Evolutionary conservation across 106 monocot genomes (phyloP).

Genomic region (Iris macrosiphon): DNA sequence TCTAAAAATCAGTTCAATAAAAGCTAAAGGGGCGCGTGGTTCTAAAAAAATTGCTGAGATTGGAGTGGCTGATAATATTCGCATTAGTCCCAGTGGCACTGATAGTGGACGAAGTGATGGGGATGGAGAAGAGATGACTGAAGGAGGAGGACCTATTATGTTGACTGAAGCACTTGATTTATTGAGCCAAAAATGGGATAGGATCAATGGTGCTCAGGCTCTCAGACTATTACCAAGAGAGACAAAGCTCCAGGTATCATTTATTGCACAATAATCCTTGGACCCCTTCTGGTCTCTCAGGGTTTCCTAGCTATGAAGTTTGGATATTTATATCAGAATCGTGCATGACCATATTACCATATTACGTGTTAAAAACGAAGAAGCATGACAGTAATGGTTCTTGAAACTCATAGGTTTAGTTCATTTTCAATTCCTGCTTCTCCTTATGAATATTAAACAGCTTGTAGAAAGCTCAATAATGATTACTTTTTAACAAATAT

Average conservation of each 20-base stretch:
- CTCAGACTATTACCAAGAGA: conserved; percentile 78
- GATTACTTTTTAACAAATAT: no score
- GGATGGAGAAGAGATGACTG: conserved; percentile 58
- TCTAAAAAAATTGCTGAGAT: conserved; percentile 79
- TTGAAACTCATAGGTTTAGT: no score
- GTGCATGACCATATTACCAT: no score
- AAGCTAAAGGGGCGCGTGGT: conserved; percentile 36
- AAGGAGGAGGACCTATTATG: conserved; percentile 69
- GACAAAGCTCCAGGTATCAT: conserved; percentile 82
- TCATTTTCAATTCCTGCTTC: no score
- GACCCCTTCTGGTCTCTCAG: background rate
- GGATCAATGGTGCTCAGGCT: conserved; percentile 97
- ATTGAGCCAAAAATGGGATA: conserved; percentile 90
- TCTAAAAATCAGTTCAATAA: conserved; percentile 30
- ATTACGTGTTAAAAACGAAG: no score
- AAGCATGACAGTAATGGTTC: no score
- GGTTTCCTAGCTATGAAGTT: background rate
- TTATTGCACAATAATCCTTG: background rate
- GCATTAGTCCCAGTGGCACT: conserved; percentile 63
- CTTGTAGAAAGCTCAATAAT: no score
- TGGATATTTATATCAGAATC: background rate
- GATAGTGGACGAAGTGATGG: conserved; percentile 95
- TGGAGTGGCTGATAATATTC: conserved; percentile 68
- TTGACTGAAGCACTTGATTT: conserved; percentile 86
- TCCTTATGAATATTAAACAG: no score